These are phyloP conservation scores for Naganishia kalamii DNA, from an alignment of 768 basidiomycete species.

Conservation along the genomic window DNA sequence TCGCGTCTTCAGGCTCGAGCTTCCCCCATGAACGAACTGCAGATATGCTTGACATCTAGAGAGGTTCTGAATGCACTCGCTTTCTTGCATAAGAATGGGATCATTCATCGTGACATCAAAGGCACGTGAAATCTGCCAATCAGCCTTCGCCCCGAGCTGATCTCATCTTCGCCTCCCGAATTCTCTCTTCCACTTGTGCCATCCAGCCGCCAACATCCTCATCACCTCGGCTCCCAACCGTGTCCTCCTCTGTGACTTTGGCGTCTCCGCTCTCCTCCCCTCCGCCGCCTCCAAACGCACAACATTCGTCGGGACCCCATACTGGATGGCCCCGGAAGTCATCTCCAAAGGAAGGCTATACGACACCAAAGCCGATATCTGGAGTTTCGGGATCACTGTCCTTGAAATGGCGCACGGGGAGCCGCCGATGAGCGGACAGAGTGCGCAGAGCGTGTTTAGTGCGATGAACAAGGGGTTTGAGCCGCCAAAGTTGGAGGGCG, in stretches of 20 bases:
- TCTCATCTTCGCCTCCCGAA: not conserved
- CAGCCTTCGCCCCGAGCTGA: not conserved
- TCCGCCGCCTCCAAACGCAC: conserved; percentile 78
- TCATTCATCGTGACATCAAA: conserved; percentile 97
- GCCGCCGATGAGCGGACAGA: conserved; percentile 81
- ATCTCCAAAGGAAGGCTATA: conserved; percentile 80
- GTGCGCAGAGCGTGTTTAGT: conserved; percentile 79
- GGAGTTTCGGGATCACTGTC: conserved; percentile 92
- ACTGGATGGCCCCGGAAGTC: conserved; percentile 99
- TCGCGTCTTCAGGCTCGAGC: conserved; percentile 63
- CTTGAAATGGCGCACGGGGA: conserved; percentile 96
- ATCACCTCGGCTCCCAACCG: conserved; percentile 72
- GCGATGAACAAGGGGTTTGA: conserved; percentile 70
- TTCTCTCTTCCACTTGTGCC: not conserved
- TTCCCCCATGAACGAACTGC: conserved; percentile 75
- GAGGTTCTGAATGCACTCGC: conserved; percentile 80
- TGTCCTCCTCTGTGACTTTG: conserved; percentile 96
- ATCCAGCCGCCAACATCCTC: conserved; percentile 79
- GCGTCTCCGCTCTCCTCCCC: conserved; percentile 84
- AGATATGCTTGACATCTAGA: conserved; percentile 75
- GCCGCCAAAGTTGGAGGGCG: conserved; percentile 72
- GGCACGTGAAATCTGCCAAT: conserved; percentile 45
- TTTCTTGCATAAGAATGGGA: conserved; percentile 85
- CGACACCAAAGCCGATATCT: conserved; percentile 96
- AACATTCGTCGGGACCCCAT: conserved; percentile 92